Conservation (phyloP, 225 moss, liverwort and hornwort genomes). For the Lunularia cruciata region DNA sequence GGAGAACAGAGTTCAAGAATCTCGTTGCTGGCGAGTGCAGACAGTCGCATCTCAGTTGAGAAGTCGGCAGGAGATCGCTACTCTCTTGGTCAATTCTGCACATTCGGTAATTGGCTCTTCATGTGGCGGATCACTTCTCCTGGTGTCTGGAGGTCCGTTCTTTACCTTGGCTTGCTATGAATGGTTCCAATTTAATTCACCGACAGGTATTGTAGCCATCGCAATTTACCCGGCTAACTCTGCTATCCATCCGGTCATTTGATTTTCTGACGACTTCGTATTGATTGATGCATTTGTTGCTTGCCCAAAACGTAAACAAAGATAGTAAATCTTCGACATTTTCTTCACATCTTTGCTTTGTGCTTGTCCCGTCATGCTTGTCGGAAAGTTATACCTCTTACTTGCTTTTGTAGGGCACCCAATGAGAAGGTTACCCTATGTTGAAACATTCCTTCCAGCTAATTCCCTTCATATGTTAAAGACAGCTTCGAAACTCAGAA, state of each 20-base stretch:
- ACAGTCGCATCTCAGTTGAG: slow-evolving; percentile 84
- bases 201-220: too few relatives aligned
- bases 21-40: slow-evolving; percentile 69
- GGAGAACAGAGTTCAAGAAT: slow-evolving; percentile 19
- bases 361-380: background rate
- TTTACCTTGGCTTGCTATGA: background rate
- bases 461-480: slow-evolving; percentile 63
- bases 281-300: too few relatives aligned
- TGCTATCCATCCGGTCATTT: too few relatives aligned
- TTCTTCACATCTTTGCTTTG: too few relatives aligned
- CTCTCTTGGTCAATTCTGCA: slow-evolving; percentile 52
- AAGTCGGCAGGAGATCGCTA: slow-evolving; percentile 50
- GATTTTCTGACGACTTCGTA: too few relatives aligned
- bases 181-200: too few relatives aligned
- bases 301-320: too few relatives aligned
- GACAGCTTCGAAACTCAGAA: slow-evolving; percentile 59
- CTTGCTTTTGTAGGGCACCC: slow-evolving; percentile 54
- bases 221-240: too few relatives aligned
- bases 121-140: slow-evolving; percentile 68
- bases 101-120: slow-evolving; percentile 44
- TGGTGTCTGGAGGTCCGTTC: slow-evolving; percentile 68
- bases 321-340: too few relatives aligned
- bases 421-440: slow-evolving; percentile 56
- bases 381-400: background rate
- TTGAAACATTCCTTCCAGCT: slow-evolving; percentile 55